Evolutionary conservation across 257 asterid species (phyloP), one percentile per base, ranked within the genome.

Genomic region (Capsicum chinense): DNA sequence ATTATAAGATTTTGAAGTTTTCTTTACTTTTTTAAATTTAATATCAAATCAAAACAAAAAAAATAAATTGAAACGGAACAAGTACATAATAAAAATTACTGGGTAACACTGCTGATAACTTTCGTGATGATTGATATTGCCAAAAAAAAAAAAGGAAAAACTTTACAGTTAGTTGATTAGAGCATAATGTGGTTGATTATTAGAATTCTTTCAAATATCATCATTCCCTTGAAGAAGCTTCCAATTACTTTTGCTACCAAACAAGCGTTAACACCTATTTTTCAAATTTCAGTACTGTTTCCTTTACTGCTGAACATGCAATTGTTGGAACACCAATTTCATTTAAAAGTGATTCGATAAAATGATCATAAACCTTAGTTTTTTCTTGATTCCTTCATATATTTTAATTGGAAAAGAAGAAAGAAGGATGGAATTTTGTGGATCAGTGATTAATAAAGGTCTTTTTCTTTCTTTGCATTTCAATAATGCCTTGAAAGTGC

Each of bases 131-230:
- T 50, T 74, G 81, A 21, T 50, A 50, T 21, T 50, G 62, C 37
- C 12, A 19, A 50, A 19, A 26, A 26, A 26, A 26, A 26, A 26
- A 26, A 26, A 44, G 48, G 52, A 74, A 50, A 76, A 76, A 33
- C 26, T 26, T 76, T 76, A 52, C 26, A 52, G 81, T 76, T 52
- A 76, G 48, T 26, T 76, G 47, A 76, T 76, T 76, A 21, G 62
- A 50, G 11, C 42, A 73, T 47, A 47, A 58, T 21, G 59, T 74
- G 37, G 8, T 56, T 74, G 37, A 74, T 74, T 26, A 74, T 19
- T 74, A 76, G 7, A 76, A 14, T 76, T 13, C 63, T 76, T 26
- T 26, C 47, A 64, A 33, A 64, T 33, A 64, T 64, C 10, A 63
- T 63, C 42, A 62, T 62, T 9, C 15, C 39, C 67, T 6, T 12